A percentile compares a stretch with the other conserved stretches of the same genome.
Conservation (phyloP, 106 monocot genomes). For the Dendrobium chrysotoxum region DNA sequence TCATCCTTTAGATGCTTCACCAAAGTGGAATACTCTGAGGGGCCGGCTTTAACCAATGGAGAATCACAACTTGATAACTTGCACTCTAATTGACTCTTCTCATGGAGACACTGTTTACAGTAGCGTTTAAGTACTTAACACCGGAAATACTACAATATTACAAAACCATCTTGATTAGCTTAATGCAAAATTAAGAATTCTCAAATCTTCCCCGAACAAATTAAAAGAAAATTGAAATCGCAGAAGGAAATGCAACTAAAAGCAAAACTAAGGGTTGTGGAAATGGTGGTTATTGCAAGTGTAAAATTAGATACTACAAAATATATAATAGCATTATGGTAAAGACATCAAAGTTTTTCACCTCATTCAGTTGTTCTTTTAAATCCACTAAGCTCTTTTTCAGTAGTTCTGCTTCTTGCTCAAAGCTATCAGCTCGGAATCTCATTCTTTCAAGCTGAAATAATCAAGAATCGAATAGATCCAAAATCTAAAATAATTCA, state of each 20-base stretch:
- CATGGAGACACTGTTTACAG: conserved; percentile 1
- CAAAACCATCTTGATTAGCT: not conserved
- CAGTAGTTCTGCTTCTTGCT: conserved; percentile 1
- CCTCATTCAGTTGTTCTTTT: conserved; percentile 6
- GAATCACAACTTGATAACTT: conserved; percentile 2
- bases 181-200: not conserved
- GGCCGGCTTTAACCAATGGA: not conserved
- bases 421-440: conserved; percentile 5
- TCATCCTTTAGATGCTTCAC: conserved; percentile 9
- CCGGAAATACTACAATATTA: not conserved
- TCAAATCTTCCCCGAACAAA: not conserved
- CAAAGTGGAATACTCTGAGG: not conserved
- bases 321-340: not conserved
- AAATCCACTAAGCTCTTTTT: conserved; percentile 7
- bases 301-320: not conserved
- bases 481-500: not conserved
- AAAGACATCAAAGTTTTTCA: not conserved
- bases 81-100: conserved; percentile 1
- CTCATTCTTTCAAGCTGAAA: conserved; percentile 10
- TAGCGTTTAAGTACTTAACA: not conserved
- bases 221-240: not conserved
- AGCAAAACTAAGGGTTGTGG: not conserved
- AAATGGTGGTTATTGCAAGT: not conserved
- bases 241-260: not conserved
- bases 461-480: not conserved